Percentiles rank a stretch among this genome's conserved stretches.
phyloP scores from a whole-genome alignment of 495 filamentous ascomycete species.

The Penicillium canariense region DNA sequence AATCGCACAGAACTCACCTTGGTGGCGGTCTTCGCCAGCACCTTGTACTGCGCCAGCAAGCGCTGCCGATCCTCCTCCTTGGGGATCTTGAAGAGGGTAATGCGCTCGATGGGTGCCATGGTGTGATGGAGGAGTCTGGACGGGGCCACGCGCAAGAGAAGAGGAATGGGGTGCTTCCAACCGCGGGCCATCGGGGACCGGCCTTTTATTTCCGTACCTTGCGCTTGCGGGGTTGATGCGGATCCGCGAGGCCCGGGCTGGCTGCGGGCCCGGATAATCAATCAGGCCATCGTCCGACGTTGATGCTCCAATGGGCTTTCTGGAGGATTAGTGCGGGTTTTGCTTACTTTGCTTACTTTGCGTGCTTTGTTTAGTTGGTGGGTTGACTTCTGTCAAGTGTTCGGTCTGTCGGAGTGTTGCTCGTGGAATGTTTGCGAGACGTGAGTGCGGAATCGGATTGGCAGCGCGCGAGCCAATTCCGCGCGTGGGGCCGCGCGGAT shows the following conservation, averaged over 20 bases:
- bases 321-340: no score
- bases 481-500: not conserved
- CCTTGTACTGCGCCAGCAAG: slow-evolving; percentile 49
- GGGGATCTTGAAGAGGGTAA: slow-evolving; percentile 61
- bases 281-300: no score
- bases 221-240: not conserved
- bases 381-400: no score
- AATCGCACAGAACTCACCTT: no score
- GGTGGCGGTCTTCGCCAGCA: slow-evolving; percentile 47
- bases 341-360: no score
- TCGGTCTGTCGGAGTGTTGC: not conserved
- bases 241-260: not conserved
- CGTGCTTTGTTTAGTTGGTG: no score
- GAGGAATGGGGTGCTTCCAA: not conserved
- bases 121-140: not conserved
- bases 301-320: no score
- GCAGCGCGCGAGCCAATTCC: not conserved
- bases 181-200: not conserved
- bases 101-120: slow-evolving; percentile 50
- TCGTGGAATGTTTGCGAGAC: not conserved
- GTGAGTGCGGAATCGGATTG: not conserved
- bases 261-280: not conserved
- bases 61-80: slow-evolving; percentile 43
- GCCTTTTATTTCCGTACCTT: not conserved
- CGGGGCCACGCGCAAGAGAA: not conserved